These are phyloP conservation scores for Biancaea sappan DNA, from an alignment of 306 rosid genomes.

Conservation along the genomic window DNA sequence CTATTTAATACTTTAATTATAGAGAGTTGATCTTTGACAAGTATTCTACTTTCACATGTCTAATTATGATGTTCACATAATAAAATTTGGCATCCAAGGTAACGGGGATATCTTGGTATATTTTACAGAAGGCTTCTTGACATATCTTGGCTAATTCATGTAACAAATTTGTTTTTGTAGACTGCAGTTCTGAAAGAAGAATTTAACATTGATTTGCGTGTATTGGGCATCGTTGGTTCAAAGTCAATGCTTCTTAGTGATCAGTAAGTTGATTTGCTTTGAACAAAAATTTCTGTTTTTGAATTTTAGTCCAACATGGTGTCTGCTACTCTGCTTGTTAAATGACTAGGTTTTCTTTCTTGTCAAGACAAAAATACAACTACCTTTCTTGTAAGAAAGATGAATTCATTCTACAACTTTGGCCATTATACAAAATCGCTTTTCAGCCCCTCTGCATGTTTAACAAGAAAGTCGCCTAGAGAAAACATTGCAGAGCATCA, in stretches of 20 bases:
- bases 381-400: neutral
- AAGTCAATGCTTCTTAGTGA: conserved; percentile 84
- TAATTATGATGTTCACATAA: neutral
- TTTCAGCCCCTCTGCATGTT: neutral
- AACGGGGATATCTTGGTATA: conserved; percentile 1
- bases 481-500: neutral
- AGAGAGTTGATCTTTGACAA: neutral
- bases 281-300: conserved; percentile 23
- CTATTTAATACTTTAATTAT: neutral
- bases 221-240: conserved; percentile 85
- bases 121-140: conserved; percentile 26
- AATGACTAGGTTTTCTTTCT: neutral
- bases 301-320: neutral
- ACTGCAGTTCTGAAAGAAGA: conserved; percentile 89
- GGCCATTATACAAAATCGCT: neutral
- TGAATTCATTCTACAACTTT: conserved; percentile 15
- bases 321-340: neutral
- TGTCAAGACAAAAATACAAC: neutral
- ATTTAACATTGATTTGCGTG: conserved; percentile 94
- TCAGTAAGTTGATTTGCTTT: conserved; percentile 58
- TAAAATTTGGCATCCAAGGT: conserved; percentile 10
- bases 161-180: conserved; percentile 44
- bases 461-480: neutral
- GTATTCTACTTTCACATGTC: neutral
- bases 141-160: conserved; percentile 13